phyloP scores from a whole-genome alignment of 305 asterid genomes.

The Solanum hybrid region DNA sequence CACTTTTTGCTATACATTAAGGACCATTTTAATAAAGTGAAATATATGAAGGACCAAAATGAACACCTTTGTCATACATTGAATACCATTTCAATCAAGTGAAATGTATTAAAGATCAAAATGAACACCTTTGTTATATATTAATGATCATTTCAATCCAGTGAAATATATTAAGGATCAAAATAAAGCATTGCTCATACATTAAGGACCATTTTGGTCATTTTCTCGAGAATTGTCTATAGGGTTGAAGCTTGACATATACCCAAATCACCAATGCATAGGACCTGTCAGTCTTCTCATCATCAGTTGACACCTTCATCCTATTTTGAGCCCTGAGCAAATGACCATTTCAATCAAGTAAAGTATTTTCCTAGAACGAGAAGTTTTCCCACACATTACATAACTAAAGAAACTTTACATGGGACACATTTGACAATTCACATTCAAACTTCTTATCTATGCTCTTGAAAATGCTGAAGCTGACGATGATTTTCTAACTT shows the following conservation, averaged over 20 bases:
- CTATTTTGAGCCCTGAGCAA: neutral
- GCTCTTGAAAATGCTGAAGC: neutral
- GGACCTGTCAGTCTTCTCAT: neutral
- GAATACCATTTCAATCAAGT: too few relatives aligned
- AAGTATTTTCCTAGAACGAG: neutral
- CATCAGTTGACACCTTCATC: neutral
- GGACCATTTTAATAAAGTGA: too few relatives aligned
- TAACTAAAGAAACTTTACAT: neutral
- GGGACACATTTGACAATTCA: neutral
- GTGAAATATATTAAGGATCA: too few relatives aligned
- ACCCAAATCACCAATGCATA: neutral
- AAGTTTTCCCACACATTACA: neutral
- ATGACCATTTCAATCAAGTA: neutral
- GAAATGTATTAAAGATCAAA: too few relatives aligned
- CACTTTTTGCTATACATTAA: neutral
- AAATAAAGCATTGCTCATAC: too few relatives aligned
- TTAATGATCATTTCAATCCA: too few relatives aligned
- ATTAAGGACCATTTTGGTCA: too few relatives aligned
- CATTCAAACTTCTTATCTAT: neutral
- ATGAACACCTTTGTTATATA: too few relatives aligned
- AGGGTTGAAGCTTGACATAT: neutral
- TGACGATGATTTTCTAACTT: neutral
- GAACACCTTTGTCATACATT: too few relatives aligned
- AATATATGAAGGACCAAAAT: too few relatives aligned
- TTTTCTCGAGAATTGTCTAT: too few relatives aligned